Evolutionary conservation across 164 flowering plant species (phyloP), one percentile per base, ranked within the genome.

Genomic region (Berberis thunbergii): DNA sequence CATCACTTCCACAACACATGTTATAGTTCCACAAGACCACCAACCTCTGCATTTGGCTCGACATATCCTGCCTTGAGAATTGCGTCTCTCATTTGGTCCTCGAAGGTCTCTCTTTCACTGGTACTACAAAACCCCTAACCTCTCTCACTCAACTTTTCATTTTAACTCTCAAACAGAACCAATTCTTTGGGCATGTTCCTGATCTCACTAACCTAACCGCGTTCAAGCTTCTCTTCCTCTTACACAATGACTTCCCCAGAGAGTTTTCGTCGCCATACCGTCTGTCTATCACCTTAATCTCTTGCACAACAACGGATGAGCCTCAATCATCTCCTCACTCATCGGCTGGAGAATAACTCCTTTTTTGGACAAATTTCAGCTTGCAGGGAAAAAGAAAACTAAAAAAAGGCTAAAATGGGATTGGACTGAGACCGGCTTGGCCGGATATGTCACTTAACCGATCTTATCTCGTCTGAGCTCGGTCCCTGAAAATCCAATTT

Each of bases 51-150:
- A 39, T 70, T 13, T 91, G 86, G 86, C 48, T 45, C 72, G 96
- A 90, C 62, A 81, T 91, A 41, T 72, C 87, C 3, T 91, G 97
- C 63, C 54, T 70, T 65, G 71, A 68, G 44, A 65, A 69, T 81
- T 76, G 94, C 4, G 92, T 91, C 58, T 62, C 83, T 12, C 81
- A 80, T 4, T 79, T 91, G 60, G 90, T 88, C 9, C 89, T 91
- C 67, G 92, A 91, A 57, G 70, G 64, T 45, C 78, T 83, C 8
- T 60, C 62, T n/a, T 86, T 91, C 65, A 63, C 45, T 13, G 86
- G 84, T 55, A 49, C 70, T 11, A 53, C 81, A 57, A 41, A 64
- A 11, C 64, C 83, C 6, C 69, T 91, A 7, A 60, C 83, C 39
- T 65, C 76, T 8, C 70, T 92, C n/a, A 67, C 76, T 53, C 71